Evolutionary conservation across 768 basidiomycete genomes (phyloP).

Genomic region (Naganishia vaughanmartiniae): DNA sequence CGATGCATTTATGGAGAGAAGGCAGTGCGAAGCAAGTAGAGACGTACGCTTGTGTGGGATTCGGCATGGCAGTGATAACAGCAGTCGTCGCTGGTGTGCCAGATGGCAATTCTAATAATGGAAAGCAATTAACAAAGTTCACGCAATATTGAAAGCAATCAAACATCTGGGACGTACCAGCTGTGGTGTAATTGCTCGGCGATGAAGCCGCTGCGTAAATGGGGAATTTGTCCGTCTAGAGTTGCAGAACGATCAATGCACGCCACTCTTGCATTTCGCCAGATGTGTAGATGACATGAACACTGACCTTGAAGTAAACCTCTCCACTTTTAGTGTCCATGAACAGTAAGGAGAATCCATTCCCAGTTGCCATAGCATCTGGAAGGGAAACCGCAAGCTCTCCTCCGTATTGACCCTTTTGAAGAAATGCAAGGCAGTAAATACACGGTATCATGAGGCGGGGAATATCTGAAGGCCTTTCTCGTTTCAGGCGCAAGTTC

Average conservation of each 20-base stretch:
- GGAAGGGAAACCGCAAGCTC: constrained; percentile 14
- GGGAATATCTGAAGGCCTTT: too few species aligned
- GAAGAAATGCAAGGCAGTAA: background rate
- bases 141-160: background rate
- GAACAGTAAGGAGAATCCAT: constrained; percentile 48
- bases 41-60: constrained; percentile 47
- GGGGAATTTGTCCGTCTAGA: constrained; percentile 42
- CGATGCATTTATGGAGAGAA: too few species aligned
- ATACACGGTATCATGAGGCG: background rate
- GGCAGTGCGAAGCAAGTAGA: background rate
- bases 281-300: constrained; percentile 28
- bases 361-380: constrained; percentile 13
- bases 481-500: too few species aligned
- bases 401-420: constrained; percentile 19
- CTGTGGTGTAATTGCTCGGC: constrained; percentile 46
- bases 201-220: constrained; percentile 35
- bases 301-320: constrained; percentile 39
- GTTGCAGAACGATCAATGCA: constrained; percentile 12
- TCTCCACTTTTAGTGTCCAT: constrained; percentile 48
- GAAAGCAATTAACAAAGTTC: background rate
- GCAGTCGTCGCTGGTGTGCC: constrained; percentile 38
- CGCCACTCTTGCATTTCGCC: too few species aligned
- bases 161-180: constrained; percentile 18
- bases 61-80: constrained; percentile 41
- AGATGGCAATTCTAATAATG: constrained; percentile 20